These are phyloP conservation scores for Umbellularia californica DNA, from an alignment of 164 flowering plant species.

Conservation along the genomic window DNA sequence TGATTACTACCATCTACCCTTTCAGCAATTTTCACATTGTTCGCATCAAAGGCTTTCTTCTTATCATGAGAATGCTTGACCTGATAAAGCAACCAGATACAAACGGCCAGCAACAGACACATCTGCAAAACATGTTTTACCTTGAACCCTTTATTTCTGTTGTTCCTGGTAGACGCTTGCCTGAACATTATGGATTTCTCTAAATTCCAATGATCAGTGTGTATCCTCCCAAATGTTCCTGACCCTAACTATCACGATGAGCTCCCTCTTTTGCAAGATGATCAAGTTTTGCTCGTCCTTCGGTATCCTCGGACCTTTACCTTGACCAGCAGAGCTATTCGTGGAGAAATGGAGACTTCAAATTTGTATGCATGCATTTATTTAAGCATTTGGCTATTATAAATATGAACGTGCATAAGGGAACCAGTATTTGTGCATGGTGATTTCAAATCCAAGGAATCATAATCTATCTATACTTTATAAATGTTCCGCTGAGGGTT, in stretches of 20 bases:
- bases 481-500: neutral
- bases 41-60: conserved; percentile 35
- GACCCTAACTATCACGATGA: conserved; percentile 26
- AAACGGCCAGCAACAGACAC: conserved; percentile 53
- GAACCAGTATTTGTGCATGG: too few species aligned
- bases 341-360: conserved; percentile 65
- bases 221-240: conserved; percentile 13
- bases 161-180: conserved; percentile 58
- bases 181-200: conserved; percentile 44
- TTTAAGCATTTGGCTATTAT: too few species aligned
- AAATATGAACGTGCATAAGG: too few species aligned
- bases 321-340: conserved; percentile 40
- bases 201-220: neutral
- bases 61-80: conserved; percentile 66
- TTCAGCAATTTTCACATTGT: conserved; percentile 17
- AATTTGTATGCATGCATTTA: too few species aligned
- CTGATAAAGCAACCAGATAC: conserved; percentile 83
- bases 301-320: conserved; percentile 53
- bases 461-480: neutral
- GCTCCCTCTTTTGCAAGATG: conserved; percentile 55
- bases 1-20: conserved; percentile 23
- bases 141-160: conserved; percentile 72
- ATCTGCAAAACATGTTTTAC: conserved; percentile 81
- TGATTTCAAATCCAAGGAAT: neutral
- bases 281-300: conserved; percentile 63